Conservation (phyloP, 805 yeast genomes). For the Monosporozyma unispora region DNA sequence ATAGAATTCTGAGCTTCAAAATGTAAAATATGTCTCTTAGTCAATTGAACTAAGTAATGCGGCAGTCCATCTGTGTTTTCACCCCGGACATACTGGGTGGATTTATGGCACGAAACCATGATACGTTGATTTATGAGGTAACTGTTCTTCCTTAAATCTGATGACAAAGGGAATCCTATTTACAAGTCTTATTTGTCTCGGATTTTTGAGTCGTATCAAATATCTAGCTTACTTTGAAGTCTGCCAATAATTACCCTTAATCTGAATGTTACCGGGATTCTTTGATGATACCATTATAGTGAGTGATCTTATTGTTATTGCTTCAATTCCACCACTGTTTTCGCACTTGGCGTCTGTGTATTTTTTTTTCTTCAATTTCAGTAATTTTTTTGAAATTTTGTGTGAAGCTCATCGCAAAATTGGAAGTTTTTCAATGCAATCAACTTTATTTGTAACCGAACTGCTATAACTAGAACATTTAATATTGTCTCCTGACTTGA, state of each 20-base stretch:
- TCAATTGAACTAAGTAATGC: conserved; percentile 24
- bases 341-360: not conserved
- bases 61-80: conserved; percentile 4
- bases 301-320: too few species aligned
- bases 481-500: too few species aligned
- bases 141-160: not conserved
- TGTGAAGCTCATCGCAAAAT: not conserved
- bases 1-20: conserved; percentile 26
- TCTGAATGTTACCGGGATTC: too few species aligned
- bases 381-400: not conserved
- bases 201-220: too few species aligned
- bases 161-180: not conserved
- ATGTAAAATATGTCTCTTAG: conserved; percentile 11
- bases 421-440: not conserved
- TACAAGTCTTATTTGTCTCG: too few species aligned
- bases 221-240: too few species aligned
- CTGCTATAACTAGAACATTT: too few species aligned
- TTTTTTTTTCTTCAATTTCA: not conserved
- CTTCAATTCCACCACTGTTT: too few species aligned
- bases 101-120: conserved; percentile 1
- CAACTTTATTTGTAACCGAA: not conserved
- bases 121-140: not conserved
- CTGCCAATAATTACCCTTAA: too few species aligned
- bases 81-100: not conserved
- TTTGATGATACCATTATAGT: too few species aligned